Conservation (phyloP, 495 filamentous ascomycete genomes). For the Copromyces sp. region DNA sequence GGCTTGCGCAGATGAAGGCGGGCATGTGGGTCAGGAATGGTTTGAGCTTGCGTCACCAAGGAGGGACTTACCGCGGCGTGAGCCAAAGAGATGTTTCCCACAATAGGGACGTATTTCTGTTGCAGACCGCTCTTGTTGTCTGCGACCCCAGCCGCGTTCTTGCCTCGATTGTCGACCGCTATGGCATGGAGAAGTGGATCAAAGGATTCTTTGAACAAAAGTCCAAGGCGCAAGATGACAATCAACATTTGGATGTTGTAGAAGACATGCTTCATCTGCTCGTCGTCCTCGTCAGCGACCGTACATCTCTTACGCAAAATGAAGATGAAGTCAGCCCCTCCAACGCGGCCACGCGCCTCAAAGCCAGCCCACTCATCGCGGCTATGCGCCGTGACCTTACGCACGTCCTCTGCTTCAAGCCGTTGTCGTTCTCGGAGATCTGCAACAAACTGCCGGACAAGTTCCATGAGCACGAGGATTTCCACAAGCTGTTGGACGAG, state of each 20-base stretch:
- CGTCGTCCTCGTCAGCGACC: slow-evolving; percentile 81
- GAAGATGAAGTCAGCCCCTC: slow-evolving; percentile 57
- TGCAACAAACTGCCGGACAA: slow-evolving; percentile 71
- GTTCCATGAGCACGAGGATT: slow-evolving; percentile 71
- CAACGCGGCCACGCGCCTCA: slow-evolving; percentile 55
- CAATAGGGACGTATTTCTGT: slow-evolving; percentile 86
- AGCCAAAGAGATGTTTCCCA: slow-evolving; percentile 81
- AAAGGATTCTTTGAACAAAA: slow-evolving; percentile 64
- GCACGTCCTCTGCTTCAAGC: slow-evolving; percentile 92
- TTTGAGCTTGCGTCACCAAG: slow-evolving; percentile 88
- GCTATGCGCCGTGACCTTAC: slow-evolving; percentile 81
- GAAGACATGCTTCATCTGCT: slow-evolving; percentile 94
- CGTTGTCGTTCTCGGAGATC: slow-evolving; percentile 86
- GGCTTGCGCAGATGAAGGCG: slow-evolving; percentile 95
- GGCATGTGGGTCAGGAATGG: slow-evolving; percentile 99
- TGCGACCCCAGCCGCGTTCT: slow-evolving; percentile 79
- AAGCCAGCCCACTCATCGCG: slow-evolving; percentile 51
- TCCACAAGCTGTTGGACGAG: slow-evolving; percentile 69
- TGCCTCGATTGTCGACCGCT: slow-evolving; percentile 83
- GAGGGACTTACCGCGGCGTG: slow-evolving; percentile 82
- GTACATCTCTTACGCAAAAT: slow-evolving; percentile 63
- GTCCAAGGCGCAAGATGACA: slow-evolving; percentile 59
- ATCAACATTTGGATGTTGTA: slow-evolving; percentile 78
- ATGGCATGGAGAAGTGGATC: slow-evolving; percentile 84
- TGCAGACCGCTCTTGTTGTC: slow-evolving; percentile 82